These are phyloP conservation scores for Alternaria brassicae DNA, from an alignment of 2,329 filamentous ascomycete species.

Conservation along the genomic window DNA sequence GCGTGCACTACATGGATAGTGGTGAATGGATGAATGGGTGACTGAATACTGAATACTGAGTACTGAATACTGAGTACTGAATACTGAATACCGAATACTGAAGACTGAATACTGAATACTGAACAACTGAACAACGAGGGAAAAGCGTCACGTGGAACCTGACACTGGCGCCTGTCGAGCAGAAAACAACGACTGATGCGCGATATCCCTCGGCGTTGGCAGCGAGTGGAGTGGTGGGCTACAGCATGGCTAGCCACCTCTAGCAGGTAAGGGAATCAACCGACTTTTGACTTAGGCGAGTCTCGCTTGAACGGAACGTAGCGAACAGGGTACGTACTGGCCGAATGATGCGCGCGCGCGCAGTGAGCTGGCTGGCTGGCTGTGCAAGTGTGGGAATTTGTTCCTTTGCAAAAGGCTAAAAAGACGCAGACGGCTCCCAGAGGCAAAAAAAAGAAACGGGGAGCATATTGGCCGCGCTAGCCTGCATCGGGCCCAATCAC, in stretches of 20 bases:
- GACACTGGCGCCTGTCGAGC: not conserved
- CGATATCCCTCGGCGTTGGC: not conserved
- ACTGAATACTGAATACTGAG: too few species aligned
- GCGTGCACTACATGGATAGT: not conserved
- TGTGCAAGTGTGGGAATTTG: too few species aligned
- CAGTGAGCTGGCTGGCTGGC: not conserved
- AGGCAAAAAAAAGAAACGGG: slow-evolving; percentile 7
- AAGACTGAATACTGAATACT: too few species aligned
- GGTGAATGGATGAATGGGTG: not conserved
- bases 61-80: too few species aligned
- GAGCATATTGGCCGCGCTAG: not conserved
- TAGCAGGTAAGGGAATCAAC: slow-evolving; percentile 26
- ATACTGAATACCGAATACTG: too few species aligned
- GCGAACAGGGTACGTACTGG: slow-evolving; percentile 10
- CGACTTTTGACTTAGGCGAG: slow-evolving; percentile 18
- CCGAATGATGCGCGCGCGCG: not conserved
- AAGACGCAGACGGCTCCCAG: slow-evolving; percentile 4
- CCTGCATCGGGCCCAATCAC: slow-evolving; percentile 6
- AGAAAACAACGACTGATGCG: not conserved
- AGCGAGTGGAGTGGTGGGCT: not conserved
- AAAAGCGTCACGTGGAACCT: not conserved
- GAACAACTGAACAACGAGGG: not conserved
- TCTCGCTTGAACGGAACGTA: slow-evolving; percentile 27
- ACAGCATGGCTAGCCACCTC: slow-evolving; percentile 28
- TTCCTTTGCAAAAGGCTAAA: not conserved